Evolutionary conservation across 2,329 filamentous ascomycete species (phyloP).

Genomic region (Albophoma yamanashiensis): DNA sequence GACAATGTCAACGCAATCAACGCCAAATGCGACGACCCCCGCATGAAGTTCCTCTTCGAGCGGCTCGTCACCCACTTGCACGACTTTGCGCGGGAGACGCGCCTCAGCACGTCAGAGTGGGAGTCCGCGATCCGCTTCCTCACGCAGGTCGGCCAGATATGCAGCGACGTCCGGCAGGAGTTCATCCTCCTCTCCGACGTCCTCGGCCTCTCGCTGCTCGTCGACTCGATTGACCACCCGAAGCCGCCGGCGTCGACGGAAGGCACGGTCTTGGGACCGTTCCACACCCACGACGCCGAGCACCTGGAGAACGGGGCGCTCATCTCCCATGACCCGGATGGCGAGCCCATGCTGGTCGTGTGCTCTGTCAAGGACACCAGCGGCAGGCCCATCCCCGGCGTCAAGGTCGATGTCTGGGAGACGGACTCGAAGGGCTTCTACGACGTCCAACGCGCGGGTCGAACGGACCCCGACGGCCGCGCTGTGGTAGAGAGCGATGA

Average conservation of each 20-base stretch:
- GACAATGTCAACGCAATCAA: neutral
- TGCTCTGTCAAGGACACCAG: neutral
- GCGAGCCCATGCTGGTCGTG: neutral
- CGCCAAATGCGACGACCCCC: neutral
- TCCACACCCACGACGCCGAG: neutral
- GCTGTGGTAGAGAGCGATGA: neutral
- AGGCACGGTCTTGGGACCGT: neutral
- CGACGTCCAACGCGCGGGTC: neutral
- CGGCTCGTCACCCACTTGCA: neutral
- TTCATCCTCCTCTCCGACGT: neutral
- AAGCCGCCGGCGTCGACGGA: neutral
- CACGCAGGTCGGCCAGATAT: neutral
- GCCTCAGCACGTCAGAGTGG: neutral
- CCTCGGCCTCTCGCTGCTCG: neutral
- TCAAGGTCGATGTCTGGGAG: neutral
- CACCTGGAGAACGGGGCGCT: neutral
- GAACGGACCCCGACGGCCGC: neutral
- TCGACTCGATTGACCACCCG: neutral
- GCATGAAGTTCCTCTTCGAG: neutral
- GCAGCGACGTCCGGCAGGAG: neutral
- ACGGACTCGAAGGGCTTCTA: neutral
- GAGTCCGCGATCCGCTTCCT: neutral
- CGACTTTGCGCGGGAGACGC: neutral
- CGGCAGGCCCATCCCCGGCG: neutral
- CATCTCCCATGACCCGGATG: neutral